Base-by-base conservation (phyloP, 1,139 yeast species). In the Sugiyamaella castrensis region DNA sequence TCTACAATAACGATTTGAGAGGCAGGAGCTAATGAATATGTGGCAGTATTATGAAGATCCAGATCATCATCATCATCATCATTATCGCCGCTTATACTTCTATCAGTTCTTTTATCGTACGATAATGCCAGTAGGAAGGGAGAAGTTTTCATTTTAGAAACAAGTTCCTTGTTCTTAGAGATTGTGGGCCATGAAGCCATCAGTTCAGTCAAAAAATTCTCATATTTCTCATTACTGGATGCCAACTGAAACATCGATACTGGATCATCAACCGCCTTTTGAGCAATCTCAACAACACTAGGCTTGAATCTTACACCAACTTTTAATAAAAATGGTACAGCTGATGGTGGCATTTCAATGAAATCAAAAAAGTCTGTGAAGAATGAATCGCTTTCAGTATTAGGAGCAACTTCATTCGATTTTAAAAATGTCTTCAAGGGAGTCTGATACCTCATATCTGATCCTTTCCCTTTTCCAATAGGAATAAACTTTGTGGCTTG, bases 231-330 rank as follows among this genome's bases (percentile, higher is more conserved):
- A 24, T 57, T 50, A 1, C 62, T 51, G 2, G 61, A 61, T 5
- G 67, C 62, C 38, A 63, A 52, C 10, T 56, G 52, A 47, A 57
- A 65, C 52, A 70, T 67, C 2, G 55, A 47, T 12, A 43, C 39
- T 0, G 75, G 73, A 19, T 66, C 58, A 2, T 56, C 54, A 2
- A 64, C 64, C 9, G 65, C 58, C 24, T 59, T 54, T 11, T 55
- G 52, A 2, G 68, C 69, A 19, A 70, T 55, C 46, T 71, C 72
- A 2, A 53, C 34, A 4, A 65, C 53, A 12, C 59, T 59, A 0
- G 75, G 75, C 33, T 61, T 56, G 24, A 63, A 62, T 9, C 71
- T 54, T 4, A 70, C 69, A 1, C 75, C 74, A 9, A 69, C 55
- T 11, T 52, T 50, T 7, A 54, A 53, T 38, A 71, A 53, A 52